Conservation (phyloP, 345 rosid species). For the Hibiscus syriacus region DNA sequence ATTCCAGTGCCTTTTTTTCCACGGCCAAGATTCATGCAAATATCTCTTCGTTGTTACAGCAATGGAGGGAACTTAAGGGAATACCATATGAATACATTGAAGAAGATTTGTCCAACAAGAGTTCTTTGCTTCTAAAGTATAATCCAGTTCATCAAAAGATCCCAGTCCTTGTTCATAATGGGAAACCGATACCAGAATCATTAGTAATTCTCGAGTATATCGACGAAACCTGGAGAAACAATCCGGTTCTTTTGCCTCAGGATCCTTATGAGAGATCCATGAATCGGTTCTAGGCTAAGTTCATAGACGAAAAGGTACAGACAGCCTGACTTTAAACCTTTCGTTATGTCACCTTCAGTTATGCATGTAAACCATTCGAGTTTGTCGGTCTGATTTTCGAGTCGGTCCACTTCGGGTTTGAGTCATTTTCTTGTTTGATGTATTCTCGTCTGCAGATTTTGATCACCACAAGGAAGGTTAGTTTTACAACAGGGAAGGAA, state of each 20-base stretch:
- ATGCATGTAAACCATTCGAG: too few species aligned
- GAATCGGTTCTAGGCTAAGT: conserved; percentile 37
- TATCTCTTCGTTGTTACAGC: not conserved
- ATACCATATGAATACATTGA: conserved; percentile 1
- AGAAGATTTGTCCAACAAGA: conserved; percentile 9
- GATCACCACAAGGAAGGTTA: not conserved
- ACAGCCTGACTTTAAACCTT: not conserved
- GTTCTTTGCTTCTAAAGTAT: not conserved
- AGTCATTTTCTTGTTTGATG: too few species aligned
- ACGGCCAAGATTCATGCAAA: not conserved
- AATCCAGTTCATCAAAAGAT: conserved; percentile 9
- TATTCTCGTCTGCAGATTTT: conserved; percentile 7
- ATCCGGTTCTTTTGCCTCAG: conserved; percentile 31
- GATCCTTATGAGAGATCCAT: conserved; percentile 33
- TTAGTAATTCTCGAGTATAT: conserved; percentile 4
- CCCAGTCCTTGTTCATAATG: conserved; percentile 5
- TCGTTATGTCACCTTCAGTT: not conserved
- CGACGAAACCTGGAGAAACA: not conserved
- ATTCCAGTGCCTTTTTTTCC: not conserved
- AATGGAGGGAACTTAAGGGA: conserved; percentile 1
- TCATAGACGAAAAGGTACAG: conserved; percentile 27
- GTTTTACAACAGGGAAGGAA: not conserved
- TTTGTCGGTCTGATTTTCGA: too few species aligned
- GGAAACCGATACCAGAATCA: not conserved
- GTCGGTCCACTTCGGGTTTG: too few species aligned